phyloP scores from a whole-genome alignment of 2,329 filamentous ascomycete genomes.

The Cladosporium sp. region DNA sequence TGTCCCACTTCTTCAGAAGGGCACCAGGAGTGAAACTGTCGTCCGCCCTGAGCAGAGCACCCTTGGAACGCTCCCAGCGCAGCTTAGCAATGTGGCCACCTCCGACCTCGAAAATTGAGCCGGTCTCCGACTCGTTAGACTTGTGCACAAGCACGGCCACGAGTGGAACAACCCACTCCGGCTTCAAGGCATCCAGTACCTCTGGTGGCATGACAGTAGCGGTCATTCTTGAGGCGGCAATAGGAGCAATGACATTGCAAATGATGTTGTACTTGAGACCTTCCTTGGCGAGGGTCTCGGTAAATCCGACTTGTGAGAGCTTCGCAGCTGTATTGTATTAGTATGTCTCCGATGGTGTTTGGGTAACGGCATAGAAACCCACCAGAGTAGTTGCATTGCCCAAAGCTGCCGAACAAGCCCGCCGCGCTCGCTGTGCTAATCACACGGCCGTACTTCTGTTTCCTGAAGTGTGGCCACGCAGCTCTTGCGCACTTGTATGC shows the following conservation, averaged over 20 bases:
- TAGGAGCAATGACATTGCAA: constrained; percentile 89
- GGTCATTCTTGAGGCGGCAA: constrained; percentile 93
- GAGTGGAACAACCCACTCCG: constrained; percentile 91
- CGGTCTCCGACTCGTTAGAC: constrained; percentile 75
- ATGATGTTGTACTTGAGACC: constrained; percentile 97
- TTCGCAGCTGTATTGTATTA: constrained; percentile 64
- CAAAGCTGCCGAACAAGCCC: constrained; percentile 91
- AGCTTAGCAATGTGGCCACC: constrained; percentile 90
- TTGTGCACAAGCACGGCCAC: constrained; percentile 85
- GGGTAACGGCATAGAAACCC: too few relatives aligned
- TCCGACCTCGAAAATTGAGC: constrained; percentile 88
- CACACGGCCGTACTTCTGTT: constrained; percentile 95
- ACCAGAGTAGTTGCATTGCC: constrained; percentile 86
- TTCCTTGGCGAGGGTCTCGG: constrained; percentile 96
- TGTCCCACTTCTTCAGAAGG: constrained; percentile 82
- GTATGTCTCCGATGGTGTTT: constrained; percentile 9
- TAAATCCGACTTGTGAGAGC: constrained; percentile 91
- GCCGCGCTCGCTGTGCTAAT: constrained; percentile 98
- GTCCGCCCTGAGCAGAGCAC: constrained; percentile 85
- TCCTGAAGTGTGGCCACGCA: constrained; percentile 95
- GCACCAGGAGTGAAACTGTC: constrained; percentile 81
- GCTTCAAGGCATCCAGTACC: constrained; percentile 76
- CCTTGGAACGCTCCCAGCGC: constrained; percentile 88
- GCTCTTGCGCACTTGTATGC: constrained; percentile 93
- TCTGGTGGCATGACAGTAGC: constrained; percentile 95